Conservation (phyloP, 2,329 filamentous ascomycete species). For the Pseudogymnoascus destructans region DNA sequence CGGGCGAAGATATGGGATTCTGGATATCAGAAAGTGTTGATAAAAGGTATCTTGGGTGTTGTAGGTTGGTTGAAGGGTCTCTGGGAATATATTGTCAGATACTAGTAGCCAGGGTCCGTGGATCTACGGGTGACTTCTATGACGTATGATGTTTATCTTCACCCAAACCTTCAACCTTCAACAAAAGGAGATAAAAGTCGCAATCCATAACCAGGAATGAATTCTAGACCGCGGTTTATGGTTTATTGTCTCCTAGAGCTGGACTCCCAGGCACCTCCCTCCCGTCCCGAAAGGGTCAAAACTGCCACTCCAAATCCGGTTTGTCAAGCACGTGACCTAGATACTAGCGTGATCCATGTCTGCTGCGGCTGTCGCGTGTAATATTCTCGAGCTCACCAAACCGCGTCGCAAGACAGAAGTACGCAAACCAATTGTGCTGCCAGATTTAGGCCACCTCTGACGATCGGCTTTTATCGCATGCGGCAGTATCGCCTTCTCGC, state of each 20-base stretch:
- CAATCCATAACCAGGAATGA: neutral
- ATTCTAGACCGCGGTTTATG: neutral
- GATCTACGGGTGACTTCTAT: neutral
- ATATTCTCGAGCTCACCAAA: conserved; percentile 7
- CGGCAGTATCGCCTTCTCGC: conserved; percentile 3
- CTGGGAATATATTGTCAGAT: neutral
- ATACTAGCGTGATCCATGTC: conserved; percentile 5
- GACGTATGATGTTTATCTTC: neutral
- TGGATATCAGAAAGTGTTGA: neutral
- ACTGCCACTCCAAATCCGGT: neutral
- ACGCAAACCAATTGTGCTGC: conserved; percentile 5
- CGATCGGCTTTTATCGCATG: neutral
- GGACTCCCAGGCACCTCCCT: neutral
- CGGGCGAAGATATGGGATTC: neutral
- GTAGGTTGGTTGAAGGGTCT: neutral
- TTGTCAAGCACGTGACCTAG: neutral
- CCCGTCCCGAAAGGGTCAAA: neutral
- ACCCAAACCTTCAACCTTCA: neutral
- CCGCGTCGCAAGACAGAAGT: conserved; percentile 7
- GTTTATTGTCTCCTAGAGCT: neutral
- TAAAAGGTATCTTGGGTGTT: neutral
- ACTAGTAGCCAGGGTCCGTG: neutral
- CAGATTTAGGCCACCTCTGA: conserved; percentile 6
- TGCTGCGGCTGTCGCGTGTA: conserved; percentile 8
- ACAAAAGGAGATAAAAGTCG: neutral